A percentile compares a stretch with the other conserved stretches of the same genome.
phyloP scores from a whole-genome alignment of 495 filamentous ascomycete genomes.

The Tuber melanosporum region DNA sequence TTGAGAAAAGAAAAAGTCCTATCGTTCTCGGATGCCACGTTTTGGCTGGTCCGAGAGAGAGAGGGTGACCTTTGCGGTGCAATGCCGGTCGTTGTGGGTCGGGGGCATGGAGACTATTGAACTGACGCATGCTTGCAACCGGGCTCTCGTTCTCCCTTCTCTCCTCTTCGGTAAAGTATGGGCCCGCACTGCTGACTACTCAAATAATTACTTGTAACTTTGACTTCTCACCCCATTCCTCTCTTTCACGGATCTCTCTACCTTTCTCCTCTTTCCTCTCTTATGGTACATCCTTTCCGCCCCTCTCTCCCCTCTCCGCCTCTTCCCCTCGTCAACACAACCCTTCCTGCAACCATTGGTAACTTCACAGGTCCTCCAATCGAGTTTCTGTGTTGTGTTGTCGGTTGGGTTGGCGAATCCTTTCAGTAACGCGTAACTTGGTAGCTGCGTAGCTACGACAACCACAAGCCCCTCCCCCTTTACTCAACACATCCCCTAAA shows the following conservation, averaged over 20 bases:
- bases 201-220: conserved; percentile 5
- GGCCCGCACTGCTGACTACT: background rate
- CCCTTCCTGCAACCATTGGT: conserved; percentile 15
- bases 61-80: background rate
- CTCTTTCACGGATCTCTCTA: conserved; percentile 12
- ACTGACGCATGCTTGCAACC: conserved; percentile 7
- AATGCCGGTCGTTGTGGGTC: background rate
- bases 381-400: conserved; percentile 17
- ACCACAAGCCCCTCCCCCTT: conserved; percentile 12
- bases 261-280: conserved; percentile 10
- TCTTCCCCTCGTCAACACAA: conserved; percentile 19
- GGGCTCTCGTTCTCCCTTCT: conserved; percentile 23
- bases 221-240: conserved; percentile 12
- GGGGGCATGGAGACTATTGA: background rate
- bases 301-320: conserved; percentile 3
- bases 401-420: conserved; percentile 31
- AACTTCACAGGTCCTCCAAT: conserved; percentile 11
- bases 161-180: background rate
- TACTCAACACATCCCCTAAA: background rate
- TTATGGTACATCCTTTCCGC: background rate
- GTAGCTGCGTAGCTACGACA: conserved; percentile 4
- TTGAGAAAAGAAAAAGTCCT: background rate
- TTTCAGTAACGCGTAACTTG: conserved; percentile 26
- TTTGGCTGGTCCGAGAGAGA: background rate
- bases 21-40: background rate